Evolutionary conservation across 805 yeast genomes (phyloP).

Genomic region (Diddensiella caesifluorescens): DNA sequence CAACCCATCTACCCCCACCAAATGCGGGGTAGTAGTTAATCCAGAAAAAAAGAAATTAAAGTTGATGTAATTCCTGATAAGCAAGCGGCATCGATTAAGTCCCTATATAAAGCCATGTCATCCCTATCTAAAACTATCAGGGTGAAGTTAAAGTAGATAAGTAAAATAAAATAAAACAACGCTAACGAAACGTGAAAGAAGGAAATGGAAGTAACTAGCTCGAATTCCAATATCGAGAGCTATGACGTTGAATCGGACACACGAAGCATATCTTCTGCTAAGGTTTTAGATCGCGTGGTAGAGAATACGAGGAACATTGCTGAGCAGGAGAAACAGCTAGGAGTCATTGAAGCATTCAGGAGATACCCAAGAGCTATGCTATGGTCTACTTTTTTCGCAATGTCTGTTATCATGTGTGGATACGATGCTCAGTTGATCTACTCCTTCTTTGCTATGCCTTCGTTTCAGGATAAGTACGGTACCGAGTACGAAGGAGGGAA

Average conservation of each 20-base stretch:
- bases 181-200: too few relatives aligned
- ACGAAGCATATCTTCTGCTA: slow-evolving; percentile 1
- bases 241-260: background rate
- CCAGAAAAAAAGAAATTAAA: too few relatives aligned
- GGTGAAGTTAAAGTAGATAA: too few relatives aligned
- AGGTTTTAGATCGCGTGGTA: slow-evolving; percentile 13
- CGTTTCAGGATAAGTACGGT: slow-evolving; percentile 42
- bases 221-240: too few relatives aligned
- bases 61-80: too few relatives aligned
- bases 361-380: slow-evolving; percentile 42
- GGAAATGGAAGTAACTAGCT: too few relatives aligned
- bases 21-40: too few relatives aligned
- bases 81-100: too few relatives aligned
- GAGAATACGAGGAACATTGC: slow-evolving; percentile 20
- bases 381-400: slow-evolving; percentile 43
- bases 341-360: slow-evolving; percentile 34
- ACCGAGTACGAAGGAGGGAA: slow-evolving; percentile 20
- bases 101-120: too few relatives aligned
- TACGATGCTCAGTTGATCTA: slow-evolving; percentile 41
- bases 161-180: too few relatives aligned
- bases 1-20: too few relatives aligned
- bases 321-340: slow-evolving; percentile 28
- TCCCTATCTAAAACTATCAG: too few relatives aligned
- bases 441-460: slow-evolving; percentile 43
- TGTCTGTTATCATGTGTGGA: slow-evolving; percentile 46